Evolutionary conservation across 2,329 filamentous ascomycete genomes (phyloP).

Genomic region (Aureobasidium pullulans): DNA sequence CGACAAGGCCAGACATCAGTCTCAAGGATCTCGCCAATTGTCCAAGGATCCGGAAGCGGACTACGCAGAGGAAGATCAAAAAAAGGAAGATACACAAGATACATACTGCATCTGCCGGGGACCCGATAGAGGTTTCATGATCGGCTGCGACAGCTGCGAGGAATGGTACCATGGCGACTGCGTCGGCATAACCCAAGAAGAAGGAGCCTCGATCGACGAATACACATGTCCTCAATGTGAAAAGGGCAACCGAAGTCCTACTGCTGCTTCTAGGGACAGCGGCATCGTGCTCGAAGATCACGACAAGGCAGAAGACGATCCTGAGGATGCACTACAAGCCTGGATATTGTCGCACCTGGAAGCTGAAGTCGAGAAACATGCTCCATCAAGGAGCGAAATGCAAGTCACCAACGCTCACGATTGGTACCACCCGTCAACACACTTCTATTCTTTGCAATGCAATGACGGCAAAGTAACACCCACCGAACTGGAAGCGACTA

Average conservation of each 20-base stretch:
- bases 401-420: conserved; percentile 22
- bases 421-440: conserved; percentile 25
- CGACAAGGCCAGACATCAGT: neutral
- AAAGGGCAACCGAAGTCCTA: neutral
- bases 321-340: conserved; percentile 22
- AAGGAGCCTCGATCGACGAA: conserved; percentile 10
- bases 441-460: conserved; percentile 23
- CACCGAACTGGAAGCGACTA: conserved; percentile 20
- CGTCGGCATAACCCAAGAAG: conserved; percentile 46
- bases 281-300: conserved; percentile 15
- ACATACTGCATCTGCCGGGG: conserved; percentile 7
- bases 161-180: conserved; percentile 81
- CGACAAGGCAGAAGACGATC: conserved; percentile 13
- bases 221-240: conserved; percentile 2
- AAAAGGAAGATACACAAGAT: neutral
- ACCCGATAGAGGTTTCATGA: conserved; percentile 45
- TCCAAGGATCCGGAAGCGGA: conserved; percentile 14
- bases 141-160: conserved; percentile 72
- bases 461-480: conserved; percentile 21
- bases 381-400: conserved; percentile 8
- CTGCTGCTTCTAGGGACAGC: conserved; percentile 1
- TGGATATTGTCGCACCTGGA: conserved; percentile 26
- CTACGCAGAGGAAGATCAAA: neutral
- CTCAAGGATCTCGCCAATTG: conserved; percentile 6
- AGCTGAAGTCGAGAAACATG: conserved; percentile 16